phyloP scores from a whole-genome alignment of 305 asterid species.

The Fraxinus sp. region DNA sequence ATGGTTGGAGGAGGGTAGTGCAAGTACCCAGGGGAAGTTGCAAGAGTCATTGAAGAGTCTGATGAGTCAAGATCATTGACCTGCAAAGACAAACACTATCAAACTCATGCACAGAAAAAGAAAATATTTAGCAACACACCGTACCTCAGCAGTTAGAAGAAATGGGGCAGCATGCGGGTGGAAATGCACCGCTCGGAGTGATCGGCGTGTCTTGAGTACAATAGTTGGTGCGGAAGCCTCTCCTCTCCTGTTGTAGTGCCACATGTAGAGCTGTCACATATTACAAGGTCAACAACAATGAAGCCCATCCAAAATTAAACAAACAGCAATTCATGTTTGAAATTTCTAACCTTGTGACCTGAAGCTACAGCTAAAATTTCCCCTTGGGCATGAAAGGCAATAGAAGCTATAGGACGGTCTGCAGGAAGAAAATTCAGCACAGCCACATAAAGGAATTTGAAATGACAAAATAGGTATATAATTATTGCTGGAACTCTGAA shows the following conservation, averaged over 20 bases:
- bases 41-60: conserved; percentile 80
- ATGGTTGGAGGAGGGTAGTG: conserved; percentile 90
- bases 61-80: conserved; percentile 90
- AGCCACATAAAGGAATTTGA: conserved; percentile 21
- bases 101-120: conserved; percentile 22
- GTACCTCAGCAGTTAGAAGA: conserved; percentile 96
- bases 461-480: conserved; percentile 15
- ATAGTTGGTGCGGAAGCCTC: conserved; percentile 78
- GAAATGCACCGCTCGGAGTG: conserved; percentile 95
- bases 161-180: conserved; percentile 93
- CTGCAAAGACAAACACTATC: conserved; percentile 42
- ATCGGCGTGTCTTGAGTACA: conserved; percentile 83
- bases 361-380: conserved; percentile 95
- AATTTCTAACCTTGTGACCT: conserved; percentile 82
- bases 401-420: conserved; percentile 96
- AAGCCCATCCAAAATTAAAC: conserved; percentile 16
- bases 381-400: conserved; percentile 96
- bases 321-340: conserved; percentile 17
- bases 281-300: conserved; percentile 34
- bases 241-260: conserved; percentile 84
- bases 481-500: conserved; percentile 7
- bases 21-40: conserved; percentile 80
- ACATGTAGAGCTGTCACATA: conserved; percentile 70
- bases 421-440: conserved; percentile 28
- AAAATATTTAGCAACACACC: conserved; percentile 23